Percentiles rank a stretch among this genome's conserved stretches.
phyloP scores from a whole-genome alignment of 2,329 filamentous ascomycete genomes.

The Hymenoscyphus occultus region DNA sequence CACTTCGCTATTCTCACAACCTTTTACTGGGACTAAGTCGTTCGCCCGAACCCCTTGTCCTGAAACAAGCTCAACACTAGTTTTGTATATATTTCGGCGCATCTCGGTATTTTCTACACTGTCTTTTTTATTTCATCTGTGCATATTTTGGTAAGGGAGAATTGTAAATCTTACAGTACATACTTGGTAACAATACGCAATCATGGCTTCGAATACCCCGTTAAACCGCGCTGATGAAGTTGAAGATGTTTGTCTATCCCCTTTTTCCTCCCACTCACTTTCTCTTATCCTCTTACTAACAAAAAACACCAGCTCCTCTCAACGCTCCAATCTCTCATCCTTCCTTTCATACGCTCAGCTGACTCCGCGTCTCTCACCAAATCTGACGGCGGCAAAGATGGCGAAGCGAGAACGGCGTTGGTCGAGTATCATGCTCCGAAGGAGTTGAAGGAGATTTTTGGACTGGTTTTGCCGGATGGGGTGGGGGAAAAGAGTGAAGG shows the following conservation, averaged over 20 bases:
- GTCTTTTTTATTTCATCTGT: too few species aligned
- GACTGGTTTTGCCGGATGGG: not conserved
- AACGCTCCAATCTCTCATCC: slow-evolving; percentile 63
- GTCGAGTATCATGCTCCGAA: slow-evolving; percentile 61
- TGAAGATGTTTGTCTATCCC: not conserved
- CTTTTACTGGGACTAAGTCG: not conserved
- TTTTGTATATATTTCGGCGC: not conserved
- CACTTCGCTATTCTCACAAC: not conserved
- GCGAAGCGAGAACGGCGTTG: slow-evolving; percentile 53
- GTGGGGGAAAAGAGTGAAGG: slow-evolving; percentile 53
- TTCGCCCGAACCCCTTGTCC: not conserved
- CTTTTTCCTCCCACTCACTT: not conserved
- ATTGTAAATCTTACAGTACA: too few species aligned
- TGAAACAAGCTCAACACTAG: not conserved
- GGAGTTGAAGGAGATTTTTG: slow-evolving; percentile 52
- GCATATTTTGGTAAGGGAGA: too few species aligned
- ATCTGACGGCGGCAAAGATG: slow-evolving; percentile 48
- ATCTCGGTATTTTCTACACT: too few species aligned
- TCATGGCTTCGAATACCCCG: not conserved
- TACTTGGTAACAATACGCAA: not conserved
- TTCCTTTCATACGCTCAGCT: slow-evolving; percentile 69
- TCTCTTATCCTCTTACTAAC: slow-evolving; percentile 10
- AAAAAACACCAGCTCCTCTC: slow-evolving; percentile 57
- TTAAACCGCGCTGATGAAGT: slow-evolving; percentile 3
- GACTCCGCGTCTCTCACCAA: slow-evolving; percentile 60